A percentile compares a stretch with the other conserved stretches of the same genome.
phyloP scores from a whole-genome alignment of 2,329 filamentous ascomycete species.

The Penicillium oxalicum region DNA sequence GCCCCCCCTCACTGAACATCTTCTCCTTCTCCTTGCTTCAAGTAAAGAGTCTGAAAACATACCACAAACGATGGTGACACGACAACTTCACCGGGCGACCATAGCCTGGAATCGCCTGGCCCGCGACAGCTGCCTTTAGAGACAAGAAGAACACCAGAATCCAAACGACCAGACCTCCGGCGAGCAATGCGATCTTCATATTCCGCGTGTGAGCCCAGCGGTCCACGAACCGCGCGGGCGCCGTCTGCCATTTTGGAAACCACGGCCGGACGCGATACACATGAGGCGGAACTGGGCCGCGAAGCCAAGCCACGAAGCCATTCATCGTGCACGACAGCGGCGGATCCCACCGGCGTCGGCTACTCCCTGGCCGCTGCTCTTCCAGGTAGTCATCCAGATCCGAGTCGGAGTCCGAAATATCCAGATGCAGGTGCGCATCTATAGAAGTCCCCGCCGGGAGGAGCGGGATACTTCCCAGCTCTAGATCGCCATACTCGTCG shows the following conservation, averaged over 20 bases:
- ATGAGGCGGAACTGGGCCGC: constrained; percentile 28
- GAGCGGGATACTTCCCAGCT: constrained; percentile 17
- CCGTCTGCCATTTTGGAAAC: constrained; percentile 29
- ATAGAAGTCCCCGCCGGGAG: constrained; percentile 6
- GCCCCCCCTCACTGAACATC: too few species aligned
- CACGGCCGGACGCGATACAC: constrained; percentile 31
- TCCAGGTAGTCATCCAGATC: not conserved
- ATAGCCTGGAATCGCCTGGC: constrained; percentile 28
- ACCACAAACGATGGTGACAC: constrained; percentile 34
- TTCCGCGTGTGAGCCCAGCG: constrained; percentile 21
- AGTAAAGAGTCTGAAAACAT: constrained; percentile 28
- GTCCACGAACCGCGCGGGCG: constrained; percentile 29
- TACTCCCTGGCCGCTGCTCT: not conserved
- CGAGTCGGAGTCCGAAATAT: constrained; percentile 7
- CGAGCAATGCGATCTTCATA: constrained; percentile 23
- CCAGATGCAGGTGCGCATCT: not conserved
- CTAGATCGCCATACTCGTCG: constrained; percentile 14
- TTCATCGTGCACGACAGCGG: constrained; percentile 22
- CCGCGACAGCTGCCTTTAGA: constrained; percentile 27
- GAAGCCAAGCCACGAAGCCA: constrained; percentile 23
- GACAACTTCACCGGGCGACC: constrained; percentile 32
- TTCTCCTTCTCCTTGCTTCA: too few species aligned
- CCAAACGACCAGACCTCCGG: constrained; percentile 27
- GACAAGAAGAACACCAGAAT: constrained; percentile 28
- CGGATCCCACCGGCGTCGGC: constrained; percentile 3